phyloP scores from a whole-genome alignment of 768 basidiomycete species.

The Arthromyces matolae region DNA sequence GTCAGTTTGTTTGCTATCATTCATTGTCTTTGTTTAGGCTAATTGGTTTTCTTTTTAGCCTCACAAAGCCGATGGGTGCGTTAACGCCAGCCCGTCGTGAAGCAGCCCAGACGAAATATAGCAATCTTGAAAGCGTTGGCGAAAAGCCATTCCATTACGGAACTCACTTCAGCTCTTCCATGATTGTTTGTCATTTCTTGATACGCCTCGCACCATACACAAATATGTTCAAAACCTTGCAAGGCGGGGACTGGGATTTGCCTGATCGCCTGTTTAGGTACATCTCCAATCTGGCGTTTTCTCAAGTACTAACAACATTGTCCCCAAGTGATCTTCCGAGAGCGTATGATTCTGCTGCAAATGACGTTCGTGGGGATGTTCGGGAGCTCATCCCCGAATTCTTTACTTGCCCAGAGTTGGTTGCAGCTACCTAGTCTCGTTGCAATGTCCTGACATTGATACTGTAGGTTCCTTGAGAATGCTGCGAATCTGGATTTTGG shows the following conservation, averaged over 20 bases:
- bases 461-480: conserved; percentile 76
- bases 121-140: conserved; percentile 69
- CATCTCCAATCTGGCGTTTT: conserved; percentile 8
- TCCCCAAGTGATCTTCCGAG: conserved; percentile 77
- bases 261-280: conserved; percentile 83
- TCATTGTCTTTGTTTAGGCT: background rate
- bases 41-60: conserved; percentile 39
- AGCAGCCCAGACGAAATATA: conserved; percentile 73
- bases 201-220: conserved; percentile 90
- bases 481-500: conserved; percentile 77
- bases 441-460: background rate
- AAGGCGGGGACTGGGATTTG: conserved; percentile 95
- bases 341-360: conserved; percentile 80
- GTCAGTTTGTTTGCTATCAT: conserved; percentile 38
- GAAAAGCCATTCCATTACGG: conserved; percentile 92
- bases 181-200: conserved; percentile 94
- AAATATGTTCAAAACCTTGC: conserved; percentile 89
- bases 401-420: conserved; percentile 78
- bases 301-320: too few relatives aligned
- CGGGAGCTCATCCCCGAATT: conserved; percentile 92
- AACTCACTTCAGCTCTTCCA: conserved; percentile 94
- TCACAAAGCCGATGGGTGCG: conserved; percentile 89
- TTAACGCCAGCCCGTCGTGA: conserved; percentile 70
- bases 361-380: conserved; percentile 87
- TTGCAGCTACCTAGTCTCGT: background rate